Base-by-base conservation (phyloP, 2,329 filamentous ascomycete species). In the Ciborinia camelliae region DNA sequence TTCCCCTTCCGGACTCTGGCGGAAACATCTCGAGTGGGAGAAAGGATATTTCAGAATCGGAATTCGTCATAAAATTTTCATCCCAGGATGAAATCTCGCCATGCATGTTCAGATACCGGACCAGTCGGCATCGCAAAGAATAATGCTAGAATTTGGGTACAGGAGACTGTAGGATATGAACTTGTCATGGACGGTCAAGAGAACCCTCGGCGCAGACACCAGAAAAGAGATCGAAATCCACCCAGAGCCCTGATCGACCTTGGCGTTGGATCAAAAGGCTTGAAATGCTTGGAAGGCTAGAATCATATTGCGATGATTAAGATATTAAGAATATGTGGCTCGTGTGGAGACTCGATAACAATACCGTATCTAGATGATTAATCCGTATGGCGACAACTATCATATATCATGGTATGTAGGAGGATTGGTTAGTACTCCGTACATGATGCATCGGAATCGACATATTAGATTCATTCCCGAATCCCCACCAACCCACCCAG, bases 141-240 rank as follows among this genome's bases (percentile, higher is more conserved):
- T 18, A 4, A 5, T 47, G 20, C 20, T 45, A 23, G 35, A 23
- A 32, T 32, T 45, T 45, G 20, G 20, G 5, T n/a, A n/a, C n/a
- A n/a, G n/a, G n/a, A n/a, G n/a, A n/a, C n/a, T n/a, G n/a, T 12
- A 23, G 28, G 15, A 58, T 26, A 32, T 47, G n/a, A 32, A 47
- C 18, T 58, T 35, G 41, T 14, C 2, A 28, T 20, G 54, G 28
- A 58, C 35, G 14, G 28, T 15, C 54, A 35, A 18, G 32, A 35
- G 28, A 45, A 23, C 54, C 23, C 23, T 58, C 54, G 54, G 54
- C 20, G 54, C 4, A 58, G 43, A 58, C 20, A 47, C 41, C 55
- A 18, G 39, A 58, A 45, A 58, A 47, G 20, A 47, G 10, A 35
- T 6, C 20, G n/a, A 6, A 26, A 45, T 32, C 55, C 41, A 47